Evolutionary conservation across 2,329 filamentous ascomycete species (phyloP), one percentile per base, ranked within the genome.

Genomic region (Claviceps sorghi): DNA sequence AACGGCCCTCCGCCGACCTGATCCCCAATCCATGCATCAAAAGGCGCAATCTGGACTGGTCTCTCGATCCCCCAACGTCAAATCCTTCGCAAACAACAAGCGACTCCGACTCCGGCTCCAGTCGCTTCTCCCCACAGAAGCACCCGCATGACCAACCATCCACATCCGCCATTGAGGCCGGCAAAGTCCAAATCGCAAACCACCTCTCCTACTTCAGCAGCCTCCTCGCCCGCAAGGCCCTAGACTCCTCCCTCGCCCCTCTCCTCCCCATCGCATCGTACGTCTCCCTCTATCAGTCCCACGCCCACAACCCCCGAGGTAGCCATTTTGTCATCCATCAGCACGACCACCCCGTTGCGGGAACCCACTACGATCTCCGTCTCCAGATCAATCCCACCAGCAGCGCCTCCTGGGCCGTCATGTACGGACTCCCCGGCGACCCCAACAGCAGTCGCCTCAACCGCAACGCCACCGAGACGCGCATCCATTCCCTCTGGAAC

Each of bases 321-420:
- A 67, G 71, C 9, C 79, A 83, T 62, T 87, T 86, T 60, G 78
- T 87, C 50, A 74, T 87, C 40, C 82, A 87, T 62, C 83, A 88
- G 61, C 83, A 88, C 61, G 82, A 86, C 60, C 83, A 87, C 61
- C 84, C 83, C 1, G 64, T 84, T 44, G 81, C 83, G 10, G 82
- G 83, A 26, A 73, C 74, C 1, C 80, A 84, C 61, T 85, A 87
- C 68, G 84, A 87, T 63, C 70, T 87, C 21, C 73, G 83, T 2
- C 69, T 87, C 19, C 83, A 87, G 63, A 83, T 86, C 62, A 86
- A 83, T 32, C 72, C 74, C 53, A 75, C 76, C 0, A 86, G 82
- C 60, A 82, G 80, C 29, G 74, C 78, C 11, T 83, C 78, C 54
- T 87, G 72, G 73, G 78, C 79, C 0, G 72, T 82, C 57, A 81